Evolutionary conservation across 805 yeast genomes (phyloP).

Genomic region (Deakozyma indianensis): DNA sequence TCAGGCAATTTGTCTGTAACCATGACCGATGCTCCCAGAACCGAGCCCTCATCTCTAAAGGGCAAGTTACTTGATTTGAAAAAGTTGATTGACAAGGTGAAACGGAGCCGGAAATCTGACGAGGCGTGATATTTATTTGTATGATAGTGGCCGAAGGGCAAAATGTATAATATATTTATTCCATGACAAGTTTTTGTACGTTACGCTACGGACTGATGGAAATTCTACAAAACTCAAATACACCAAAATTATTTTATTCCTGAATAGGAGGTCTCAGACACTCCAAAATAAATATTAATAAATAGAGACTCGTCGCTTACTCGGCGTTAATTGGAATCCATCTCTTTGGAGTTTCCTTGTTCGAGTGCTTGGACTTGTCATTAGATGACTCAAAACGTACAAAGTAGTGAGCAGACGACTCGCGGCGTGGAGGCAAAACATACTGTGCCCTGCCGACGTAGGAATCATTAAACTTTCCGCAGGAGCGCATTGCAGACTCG

Average conservation of each 20-base stretch:
- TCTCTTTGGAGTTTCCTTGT: background rate
- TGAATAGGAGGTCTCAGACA: too few species aligned
- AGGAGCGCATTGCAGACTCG: slow-evolving; percentile 19
- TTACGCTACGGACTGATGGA: too few species aligned
- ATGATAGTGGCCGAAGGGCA: too few species aligned
- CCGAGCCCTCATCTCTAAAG: too few species aligned
- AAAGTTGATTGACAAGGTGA: slow-evolving; percentile 1
- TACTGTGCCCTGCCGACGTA: background rate
- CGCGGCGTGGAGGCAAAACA: slow-evolving; percentile 1
- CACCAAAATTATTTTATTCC: too few species aligned
- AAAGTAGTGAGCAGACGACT: background rate
- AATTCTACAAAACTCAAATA: too few species aligned
- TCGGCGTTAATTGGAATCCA: background rate
- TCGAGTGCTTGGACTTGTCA: background rate
- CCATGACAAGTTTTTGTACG: too few species aligned
- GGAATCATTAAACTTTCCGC: slow-evolving; percentile 16
- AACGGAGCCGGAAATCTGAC: background rate
- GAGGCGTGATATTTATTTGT: background rate
- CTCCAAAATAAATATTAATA: background rate
- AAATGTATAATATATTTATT: too few species aligned
- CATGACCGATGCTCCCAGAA: too few species aligned
- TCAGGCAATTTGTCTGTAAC: too few species aligned
- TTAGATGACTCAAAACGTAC: background rate
- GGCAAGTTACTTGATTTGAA: background rate
- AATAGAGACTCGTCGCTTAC: too few species aligned